A percentile compares a stretch with the other conserved stretches of the same genome.
Evolutionary conservation across 1,139 yeast species (phyloP).

Genomic region (Pichia sp.): DNA sequence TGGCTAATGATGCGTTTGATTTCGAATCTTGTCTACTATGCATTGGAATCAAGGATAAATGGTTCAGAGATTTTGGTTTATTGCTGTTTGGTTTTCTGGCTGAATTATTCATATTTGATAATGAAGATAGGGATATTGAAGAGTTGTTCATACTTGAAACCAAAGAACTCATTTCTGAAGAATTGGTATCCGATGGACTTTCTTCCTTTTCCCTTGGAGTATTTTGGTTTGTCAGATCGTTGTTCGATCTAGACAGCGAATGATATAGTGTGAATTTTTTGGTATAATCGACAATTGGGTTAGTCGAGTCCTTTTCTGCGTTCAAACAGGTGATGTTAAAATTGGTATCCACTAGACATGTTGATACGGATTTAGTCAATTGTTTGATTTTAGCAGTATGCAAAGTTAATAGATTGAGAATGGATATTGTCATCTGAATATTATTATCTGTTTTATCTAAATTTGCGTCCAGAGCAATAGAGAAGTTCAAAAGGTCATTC

Average conservation of each 20-base stretch:
- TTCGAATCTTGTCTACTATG: not conserved
- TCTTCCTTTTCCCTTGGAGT: not conserved
- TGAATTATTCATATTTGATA: not conserved
- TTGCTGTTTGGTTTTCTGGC: not conserved
- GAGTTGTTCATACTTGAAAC: constrained; percentile 3
- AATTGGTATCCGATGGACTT: not conserved
- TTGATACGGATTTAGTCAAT: constrained; percentile 3
- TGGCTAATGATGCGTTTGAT: not conserved
- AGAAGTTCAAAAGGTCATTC: constrained; percentile 10
- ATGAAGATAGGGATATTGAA: constrained; percentile 2
- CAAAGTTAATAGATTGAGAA: constrained; percentile 10
- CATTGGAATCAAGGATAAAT: not conserved
- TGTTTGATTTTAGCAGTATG: constrained; percentile 1
- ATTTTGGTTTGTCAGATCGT: not conserved
- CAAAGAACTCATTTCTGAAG: constrained; percentile 7
- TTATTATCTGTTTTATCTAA: not conserved
- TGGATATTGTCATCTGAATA: constrained; percentile 1
- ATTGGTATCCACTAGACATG: not conserved
- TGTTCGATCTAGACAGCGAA: not conserved
- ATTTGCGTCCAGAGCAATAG: not conserved
- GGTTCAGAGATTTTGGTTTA: not conserved
- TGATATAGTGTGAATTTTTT: not conserved
- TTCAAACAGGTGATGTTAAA: not conserved
- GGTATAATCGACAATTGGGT: not conserved
- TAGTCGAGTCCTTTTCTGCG: no score